These are phyloP conservation scores for Scheffersomyces lignosus DNA, from an alignment of 805 yeast species.

Conservation along the genomic window DNA sequence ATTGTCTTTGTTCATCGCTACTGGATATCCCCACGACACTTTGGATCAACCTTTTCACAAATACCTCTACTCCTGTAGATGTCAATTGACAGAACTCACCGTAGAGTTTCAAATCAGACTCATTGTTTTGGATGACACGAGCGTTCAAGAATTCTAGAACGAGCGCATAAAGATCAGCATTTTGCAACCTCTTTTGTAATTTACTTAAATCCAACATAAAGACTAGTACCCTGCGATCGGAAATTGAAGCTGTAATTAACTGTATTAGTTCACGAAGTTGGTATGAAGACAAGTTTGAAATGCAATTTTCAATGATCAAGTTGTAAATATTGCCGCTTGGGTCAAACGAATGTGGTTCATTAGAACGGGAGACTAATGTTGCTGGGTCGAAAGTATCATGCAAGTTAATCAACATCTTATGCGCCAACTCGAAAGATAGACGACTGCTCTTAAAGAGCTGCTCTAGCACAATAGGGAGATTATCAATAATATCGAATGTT, in stretches of 20 bases:
- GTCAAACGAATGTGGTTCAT: neutral
- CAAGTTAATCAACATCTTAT: constrained; percentile 25
- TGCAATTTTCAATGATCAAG: constrained; percentile 8
- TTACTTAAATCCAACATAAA: constrained; percentile 8
- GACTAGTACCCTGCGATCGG: constrained; percentile 3
- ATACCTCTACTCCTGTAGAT: constrained; percentile 18
- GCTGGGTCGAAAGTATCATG: constrained; percentile 35
- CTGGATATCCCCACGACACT: constrained; percentile 27
- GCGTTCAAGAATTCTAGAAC: constrained; percentile 17
- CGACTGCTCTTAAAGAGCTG: constrained; percentile 17
- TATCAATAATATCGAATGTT: constrained; percentile 34
- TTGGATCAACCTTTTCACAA: constrained; percentile 37
- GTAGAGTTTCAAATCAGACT: constrained; percentile 17
- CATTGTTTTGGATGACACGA: constrained; percentile 16
- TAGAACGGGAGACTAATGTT: constrained; percentile 2
- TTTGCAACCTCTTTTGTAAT: constrained; percentile 1
- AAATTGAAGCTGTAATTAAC: constrained; percentile 8
- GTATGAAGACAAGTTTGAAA: constrained; percentile 6
- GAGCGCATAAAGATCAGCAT: constrained; percentile 12
- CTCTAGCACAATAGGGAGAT: constrained; percentile 24
- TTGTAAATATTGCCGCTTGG: constrained; percentile 12
- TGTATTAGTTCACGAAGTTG: constrained; percentile 15
- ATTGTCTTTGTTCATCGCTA: constrained; percentile 23
- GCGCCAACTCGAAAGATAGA: constrained; percentile 18
- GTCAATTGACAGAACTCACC: constrained; percentile 21